Conservation (phyloP, 441 rosid species). For the Pelargonium cotyledonis region DNA sequence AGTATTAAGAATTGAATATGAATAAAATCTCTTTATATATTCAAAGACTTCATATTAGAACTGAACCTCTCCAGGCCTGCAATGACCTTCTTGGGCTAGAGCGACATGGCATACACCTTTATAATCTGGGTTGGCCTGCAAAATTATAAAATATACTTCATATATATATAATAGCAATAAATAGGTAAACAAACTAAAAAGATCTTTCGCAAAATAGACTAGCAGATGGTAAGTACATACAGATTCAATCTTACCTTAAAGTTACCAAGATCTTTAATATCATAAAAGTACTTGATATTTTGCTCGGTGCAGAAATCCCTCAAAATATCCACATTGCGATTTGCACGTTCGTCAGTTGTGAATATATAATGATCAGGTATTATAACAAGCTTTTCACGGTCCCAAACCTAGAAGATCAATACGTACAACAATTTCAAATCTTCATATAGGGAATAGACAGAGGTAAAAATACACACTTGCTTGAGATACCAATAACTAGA, state of each 20-base stretch:
- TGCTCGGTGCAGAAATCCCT: slow-evolving; percentile 85
- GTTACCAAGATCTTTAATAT: slow-evolving; percentile 77
- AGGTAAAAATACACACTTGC: not conserved
- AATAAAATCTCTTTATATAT: not conserved
- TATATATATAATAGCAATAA: too few relatives aligned
- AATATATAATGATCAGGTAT: slow-evolving; percentile 97
- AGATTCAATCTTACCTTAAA: slow-evolving; percentile 48
- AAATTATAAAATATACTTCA: slow-evolving; percentile 13
- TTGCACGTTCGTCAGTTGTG: slow-evolving; percentile 94
- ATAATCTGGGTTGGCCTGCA: slow-evolving; percentile 90
- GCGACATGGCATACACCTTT: slow-evolving; percentile 98
- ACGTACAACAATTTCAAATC: not conserved
- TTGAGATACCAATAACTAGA: not conserved
- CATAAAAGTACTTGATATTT: slow-evolving; percentile 88
- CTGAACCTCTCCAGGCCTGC: slow-evolving; percentile 94
- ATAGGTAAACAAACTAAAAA: too few relatives aligned
- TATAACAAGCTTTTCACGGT: slow-evolving; percentile 80
- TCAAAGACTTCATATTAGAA: slow-evolving; percentile 6
- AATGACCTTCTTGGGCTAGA: slow-evolving; percentile 98
- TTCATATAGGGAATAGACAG: not conserved
- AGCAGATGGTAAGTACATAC: not conserved
- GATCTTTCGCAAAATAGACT: not conserved
- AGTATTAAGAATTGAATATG: slow-evolving; percentile 1
- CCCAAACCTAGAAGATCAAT: slow-evolving; percentile 69
- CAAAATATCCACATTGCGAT: slow-evolving; percentile 90